Evolutionary conservation across 345 rosid species (phyloP), one percentile per base, ranked within the genome.

Genomic region (Nasturtium officinale): DNA sequence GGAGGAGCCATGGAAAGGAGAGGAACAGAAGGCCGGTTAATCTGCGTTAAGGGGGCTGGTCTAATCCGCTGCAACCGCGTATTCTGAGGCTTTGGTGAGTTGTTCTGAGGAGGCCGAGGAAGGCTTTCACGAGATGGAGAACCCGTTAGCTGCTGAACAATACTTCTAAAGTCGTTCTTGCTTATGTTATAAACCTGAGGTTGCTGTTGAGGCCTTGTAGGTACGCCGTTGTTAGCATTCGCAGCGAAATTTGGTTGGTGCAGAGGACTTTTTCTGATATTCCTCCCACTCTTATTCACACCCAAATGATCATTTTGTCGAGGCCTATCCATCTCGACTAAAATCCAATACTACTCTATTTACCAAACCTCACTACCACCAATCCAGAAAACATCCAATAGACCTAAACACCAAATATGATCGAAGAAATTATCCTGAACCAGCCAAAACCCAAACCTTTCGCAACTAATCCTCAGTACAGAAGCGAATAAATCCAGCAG

Each of bases 101-200:
- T 76, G 65, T 33, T 90, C 59, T 81, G 88, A 15, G 89, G 85
- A 54, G 98, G 98, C 37, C 85, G 87, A 48, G 96, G 96, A 80
- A 86, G 78, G 67, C 80, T 85, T 17, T 93, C 94, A 29, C 82
- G 90, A 2, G 91, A 82, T n/a, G 91, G 91, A 28, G 98, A 90
- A 67, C 98, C 97, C 0, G 97, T 93, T 9, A 93, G 84, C 77
- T 87, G 92, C 84, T 93, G 98, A 83, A 90, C 98, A 67, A 90
- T 80, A 69, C 85, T 90, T 59, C 94, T 81, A 47, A 93, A 93
- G 56, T 93, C 90, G 61, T 83, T 89, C 90, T 93, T 93, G 89
- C 90, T 90, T 53, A 93, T 90, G 77, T 90, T 93, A 79, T 93
- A 93, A 71, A 93, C 96, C 76, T 90, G 96, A 65, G 97, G 97